These are phyloP conservation scores for Arxiozyma slooffiae DNA, from an alignment of 1,139 yeast species.

Conservation along the genomic window DNA sequence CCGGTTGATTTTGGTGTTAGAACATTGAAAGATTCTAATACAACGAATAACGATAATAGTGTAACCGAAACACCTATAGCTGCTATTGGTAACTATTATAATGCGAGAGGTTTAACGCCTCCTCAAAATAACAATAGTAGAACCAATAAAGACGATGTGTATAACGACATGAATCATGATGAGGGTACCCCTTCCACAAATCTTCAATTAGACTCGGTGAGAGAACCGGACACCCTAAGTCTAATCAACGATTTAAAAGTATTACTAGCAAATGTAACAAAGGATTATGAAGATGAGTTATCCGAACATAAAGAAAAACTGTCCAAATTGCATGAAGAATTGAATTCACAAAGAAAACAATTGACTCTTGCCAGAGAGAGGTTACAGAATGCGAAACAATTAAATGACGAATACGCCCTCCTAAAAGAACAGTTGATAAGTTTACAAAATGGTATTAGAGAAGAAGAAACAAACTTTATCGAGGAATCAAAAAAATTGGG, in stretches of 20 bases:
- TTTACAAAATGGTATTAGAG: slow-evolving; percentile 47
- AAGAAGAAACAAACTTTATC: slow-evolving; percentile 45
- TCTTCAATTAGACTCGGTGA: slow-evolving; percentile 2
- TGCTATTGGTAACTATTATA: not conserved
- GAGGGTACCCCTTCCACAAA: not conserved
- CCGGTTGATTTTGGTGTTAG: slow-evolving; percentile 72
- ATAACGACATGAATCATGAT: not conserved
- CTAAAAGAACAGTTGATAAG: slow-evolving; percentile 45
- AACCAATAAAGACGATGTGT: not conserved
- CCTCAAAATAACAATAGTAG: not conserved
- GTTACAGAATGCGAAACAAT: slow-evolving; percentile 22
- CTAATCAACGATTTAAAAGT: slow-evolving; percentile 23
- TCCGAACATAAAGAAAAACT: slow-evolving; percentile 23
- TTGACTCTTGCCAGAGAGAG: slow-evolving; percentile 24
- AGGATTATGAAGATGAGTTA: slow-evolving; percentile 26
- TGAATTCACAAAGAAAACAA: slow-evolving; percentile 19
- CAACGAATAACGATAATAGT: not conserved
- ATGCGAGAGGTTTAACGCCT: not conserved
- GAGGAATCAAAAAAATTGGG: slow-evolving; percentile 34
- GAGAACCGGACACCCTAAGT: slow-evolving; percentile 21
- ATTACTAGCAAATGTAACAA: slow-evolving; percentile 20
- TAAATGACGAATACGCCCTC: slow-evolving; percentile 24
- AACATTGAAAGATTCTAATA: slow-evolving; percentile 5
- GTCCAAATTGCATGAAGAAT: slow-evolving; percentile 18
- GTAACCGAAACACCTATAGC: not conserved